Conservation (phyloP, 805 yeast species). For the Metschnikowia kofuensis region DNA sequence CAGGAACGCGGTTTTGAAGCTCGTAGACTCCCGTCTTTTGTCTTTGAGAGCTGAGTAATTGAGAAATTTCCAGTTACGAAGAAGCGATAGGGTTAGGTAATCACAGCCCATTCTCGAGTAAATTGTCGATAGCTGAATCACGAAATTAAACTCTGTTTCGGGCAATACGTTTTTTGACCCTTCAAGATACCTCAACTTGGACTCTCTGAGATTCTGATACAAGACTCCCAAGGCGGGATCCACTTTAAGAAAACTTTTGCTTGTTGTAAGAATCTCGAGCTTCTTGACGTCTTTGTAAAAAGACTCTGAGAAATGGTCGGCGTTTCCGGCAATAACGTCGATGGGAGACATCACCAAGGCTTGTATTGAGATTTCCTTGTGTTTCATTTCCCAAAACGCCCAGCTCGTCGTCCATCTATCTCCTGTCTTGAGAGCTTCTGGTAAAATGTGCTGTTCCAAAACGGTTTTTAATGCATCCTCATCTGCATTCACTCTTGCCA, state of each 20-base stretch:
- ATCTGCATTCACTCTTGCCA: conserved; percentile 66
- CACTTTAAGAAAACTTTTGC: conserved; percentile 52
- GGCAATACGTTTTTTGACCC: conserved; percentile 48
- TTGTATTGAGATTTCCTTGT: conserved; percentile 49
- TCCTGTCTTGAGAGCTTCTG: conserved; percentile 55
- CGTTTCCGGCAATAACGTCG: conserved; percentile 23
- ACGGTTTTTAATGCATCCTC: conserved; percentile 34
- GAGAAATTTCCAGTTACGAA: conserved; percentile 65
- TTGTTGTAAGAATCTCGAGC: conserved; percentile 14
- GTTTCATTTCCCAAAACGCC: conserved; percentile 64
- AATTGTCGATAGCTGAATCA: conserved; percentile 60
- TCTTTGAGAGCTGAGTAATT: conserved; percentile 8
- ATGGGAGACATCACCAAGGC: conserved; percentile 60
- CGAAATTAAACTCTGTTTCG: conserved; percentile 55
- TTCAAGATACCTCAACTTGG: conserved; percentile 46
- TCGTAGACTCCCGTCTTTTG: conserved; percentile 5
- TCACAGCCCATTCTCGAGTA: conserved; percentile 93
- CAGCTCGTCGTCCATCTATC: conserved; percentile 83
- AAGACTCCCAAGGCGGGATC: conserved; percentile 79
- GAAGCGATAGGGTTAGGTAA: conserved; percentile 59
- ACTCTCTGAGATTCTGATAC: conserved; percentile 58
- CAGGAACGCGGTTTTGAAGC: conserved; percentile 12
- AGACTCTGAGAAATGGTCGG: conserved; percentile 20
- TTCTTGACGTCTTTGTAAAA: conserved; percentile 17
- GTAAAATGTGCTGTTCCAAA: conserved; percentile 50